Percentiles rank a stretch among this genome's conserved stretches.
These are phyloP conservation scores for Sanghuangporus baumii DNA, from an alignment of 1,284 basidiomycete genomes.

Conservation along the genomic window DNA sequence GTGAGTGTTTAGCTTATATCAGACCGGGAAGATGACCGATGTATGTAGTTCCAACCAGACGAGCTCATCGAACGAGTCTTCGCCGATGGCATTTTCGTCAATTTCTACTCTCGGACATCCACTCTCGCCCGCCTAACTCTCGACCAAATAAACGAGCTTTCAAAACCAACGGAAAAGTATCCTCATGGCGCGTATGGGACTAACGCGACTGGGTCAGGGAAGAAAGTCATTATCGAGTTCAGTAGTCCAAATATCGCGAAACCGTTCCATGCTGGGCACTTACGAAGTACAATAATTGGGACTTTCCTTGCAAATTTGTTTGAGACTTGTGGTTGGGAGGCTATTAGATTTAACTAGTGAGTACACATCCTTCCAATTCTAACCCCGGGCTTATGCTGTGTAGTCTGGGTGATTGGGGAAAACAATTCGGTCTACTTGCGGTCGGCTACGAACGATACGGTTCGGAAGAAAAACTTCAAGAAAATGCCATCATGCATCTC, in stretches of 20 bases:
- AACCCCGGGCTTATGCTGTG: background rate
- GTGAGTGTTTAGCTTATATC: constrained; percentile 42
- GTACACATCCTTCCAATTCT: background rate
- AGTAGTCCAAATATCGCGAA: constrained; percentile 99
- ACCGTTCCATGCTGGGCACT: constrained; percentile 96
- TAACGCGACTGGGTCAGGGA: constrained; percentile 72
- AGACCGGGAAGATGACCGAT: background rate
- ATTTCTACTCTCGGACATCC: constrained; percentile 70
- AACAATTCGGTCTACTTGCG: constrained; percentile 82
- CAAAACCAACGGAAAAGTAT: constrained; percentile 33
- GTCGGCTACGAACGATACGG: constrained; percentile 93
- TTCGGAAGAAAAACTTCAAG: constrained; percentile 75
- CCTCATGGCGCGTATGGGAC: constrained; percentile 57
- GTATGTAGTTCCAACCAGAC: constrained; percentile 57
- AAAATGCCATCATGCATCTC: constrained; percentile 92
- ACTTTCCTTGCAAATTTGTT: constrained; percentile 92
- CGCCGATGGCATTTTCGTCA: constrained; percentile 76
- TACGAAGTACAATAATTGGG: constrained; percentile 97
- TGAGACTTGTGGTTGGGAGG: constrained; percentile 91
- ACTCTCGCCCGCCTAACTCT: constrained; percentile 77
- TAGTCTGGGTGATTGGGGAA: constrained; percentile 85
- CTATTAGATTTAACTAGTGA: constrained; percentile 82
- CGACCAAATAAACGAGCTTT: constrained; percentile 74
- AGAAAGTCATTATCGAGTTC: constrained; percentile 83
- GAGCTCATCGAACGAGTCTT: constrained; percentile 62